Conservation (phyloP, 176 grass and related monocot genomes). For the Carex kokanica region DNA sequence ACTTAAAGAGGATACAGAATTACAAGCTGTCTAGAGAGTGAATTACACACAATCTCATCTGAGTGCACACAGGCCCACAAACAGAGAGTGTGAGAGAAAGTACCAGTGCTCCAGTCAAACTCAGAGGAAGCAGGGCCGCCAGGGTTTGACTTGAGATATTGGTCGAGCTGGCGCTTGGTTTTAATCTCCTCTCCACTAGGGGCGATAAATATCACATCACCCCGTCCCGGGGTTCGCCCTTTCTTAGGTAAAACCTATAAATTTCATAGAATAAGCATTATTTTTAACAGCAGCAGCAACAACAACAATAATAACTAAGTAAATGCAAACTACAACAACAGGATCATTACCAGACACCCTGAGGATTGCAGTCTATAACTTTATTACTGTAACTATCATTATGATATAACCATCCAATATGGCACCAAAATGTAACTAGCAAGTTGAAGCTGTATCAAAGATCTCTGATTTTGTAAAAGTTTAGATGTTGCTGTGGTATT, state of each 20-base stretch:
- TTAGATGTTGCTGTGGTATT: neutral
- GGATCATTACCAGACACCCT: neutral
- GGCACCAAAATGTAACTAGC: neutral
- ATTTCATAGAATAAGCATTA: neutral
- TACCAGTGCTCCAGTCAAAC: conserved; percentile 96
- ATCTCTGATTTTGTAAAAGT: neutral
- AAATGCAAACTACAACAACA: neutral
- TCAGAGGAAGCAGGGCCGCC: conserved; percentile 64
- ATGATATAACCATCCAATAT: neutral
- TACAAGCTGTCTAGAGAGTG: neutral
- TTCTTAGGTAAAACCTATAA: conserved; percentile 75
- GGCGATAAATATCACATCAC: conserved; percentile 84
- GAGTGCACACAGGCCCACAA: neutral
- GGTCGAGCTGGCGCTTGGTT: conserved; percentile 71
- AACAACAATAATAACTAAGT: neutral
- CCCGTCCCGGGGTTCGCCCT: conserved; percentile 39
- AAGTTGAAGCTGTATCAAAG: neutral
- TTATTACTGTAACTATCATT: neutral
- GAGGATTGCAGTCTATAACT: conserved; percentile 1
- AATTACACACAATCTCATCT: neutral
- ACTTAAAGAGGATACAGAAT: neutral
- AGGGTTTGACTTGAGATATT: conserved; percentile 80
- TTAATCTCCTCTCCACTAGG: conserved; percentile 91
- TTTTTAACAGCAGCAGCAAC: neutral
- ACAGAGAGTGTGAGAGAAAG: neutral